A percentile compares a stretch with the other conserved stretches of the same genome.
phyloP scores from a whole-genome alignment of 169 alveolate species.

The Cyclospora cayetanensis region DNA sequence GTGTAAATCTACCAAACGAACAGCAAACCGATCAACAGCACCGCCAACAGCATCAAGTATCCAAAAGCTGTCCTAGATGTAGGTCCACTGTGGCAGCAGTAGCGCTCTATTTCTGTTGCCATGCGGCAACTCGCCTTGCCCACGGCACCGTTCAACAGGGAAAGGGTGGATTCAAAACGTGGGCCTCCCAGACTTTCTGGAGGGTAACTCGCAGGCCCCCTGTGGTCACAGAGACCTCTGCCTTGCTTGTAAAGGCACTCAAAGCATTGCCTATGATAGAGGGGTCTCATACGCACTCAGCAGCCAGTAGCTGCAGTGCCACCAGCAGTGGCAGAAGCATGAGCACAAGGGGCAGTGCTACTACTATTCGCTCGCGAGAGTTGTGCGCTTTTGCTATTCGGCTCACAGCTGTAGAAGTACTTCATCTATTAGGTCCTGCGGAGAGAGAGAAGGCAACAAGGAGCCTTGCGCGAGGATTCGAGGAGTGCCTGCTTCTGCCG shows the following conservation, averaged over 20 bases:
- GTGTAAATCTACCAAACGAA: neutral
- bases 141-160: neutral
- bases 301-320: conserved; percentile 26
- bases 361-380: too few relatives aligned
- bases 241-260: neutral
- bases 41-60: neutral
- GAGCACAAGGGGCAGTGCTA: neutral
- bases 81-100: conserved; percentile 9
- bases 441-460: neutral
- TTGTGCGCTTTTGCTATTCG: conserved; percentile 13
- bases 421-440: neutral
- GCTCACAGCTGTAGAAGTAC: neutral
- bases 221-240: neutral
- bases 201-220: neutral
- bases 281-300: neutral
- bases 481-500: neutral
- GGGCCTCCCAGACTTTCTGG: neutral
- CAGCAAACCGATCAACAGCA: neutral
- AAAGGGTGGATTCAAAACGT: neutral
- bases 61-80: neutral
- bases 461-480: neutral
- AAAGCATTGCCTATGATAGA: neutral
- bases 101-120: conserved; percentile 23
- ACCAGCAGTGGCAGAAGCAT: conserved; percentile 42
- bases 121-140: neutral